Conservation (phyloP, 2,329 filamentous ascomycete species). For the Fusarium tricinctum region DNA sequence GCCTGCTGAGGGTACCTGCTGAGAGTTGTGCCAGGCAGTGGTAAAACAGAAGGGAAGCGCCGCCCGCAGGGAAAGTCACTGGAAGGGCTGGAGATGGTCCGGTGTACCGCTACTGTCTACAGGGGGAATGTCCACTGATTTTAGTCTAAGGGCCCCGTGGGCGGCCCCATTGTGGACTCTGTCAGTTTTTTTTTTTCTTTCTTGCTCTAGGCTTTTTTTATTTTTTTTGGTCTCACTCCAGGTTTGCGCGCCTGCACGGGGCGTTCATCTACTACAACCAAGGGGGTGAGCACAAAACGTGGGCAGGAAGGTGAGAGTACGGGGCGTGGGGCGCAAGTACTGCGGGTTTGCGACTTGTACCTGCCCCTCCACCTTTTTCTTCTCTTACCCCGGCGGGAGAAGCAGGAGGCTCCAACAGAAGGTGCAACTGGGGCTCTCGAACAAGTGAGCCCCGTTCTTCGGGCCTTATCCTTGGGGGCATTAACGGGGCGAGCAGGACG, state of each 20-base stretch:
- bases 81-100: conserved; percentile 29
- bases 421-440: conserved; percentile 41
- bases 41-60: conserved; percentile 46
- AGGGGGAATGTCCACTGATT: conserved; percentile 31
- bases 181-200: conserved; percentile 8
- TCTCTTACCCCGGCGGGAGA: conserved; percentile 49
- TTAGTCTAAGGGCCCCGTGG: conserved; percentile 29
- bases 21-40: conserved; percentile 43
- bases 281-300: conserved; percentile 28
- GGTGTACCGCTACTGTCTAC: conserved; percentile 39
- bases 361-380: conserved; percentile 45
- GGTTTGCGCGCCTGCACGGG: conserved; percentile 12
- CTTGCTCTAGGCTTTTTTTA: background rate
- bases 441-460: conserved; percentile 46
- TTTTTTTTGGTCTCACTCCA: conserved; percentile 8
- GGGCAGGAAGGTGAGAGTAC: conserved; percentile 8
- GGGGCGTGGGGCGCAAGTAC: conserved; percentile 40
- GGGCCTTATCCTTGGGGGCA: conserved; percentile 43
- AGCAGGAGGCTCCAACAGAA: conserved; percentile 49
- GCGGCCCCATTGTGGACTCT: conserved; percentile 37
- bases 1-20: conserved; percentile 47
- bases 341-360: conserved; percentile 29
- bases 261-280: conserved; percentile 18
- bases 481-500: conserved; percentile 40
- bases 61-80: conserved; percentile 36